A percentile compares a stretch with the other conserved stretches of the same genome.
Conservation (phyloP, 352 stramenopile genomes). For the Phytophthora cryptogea region DNA sequence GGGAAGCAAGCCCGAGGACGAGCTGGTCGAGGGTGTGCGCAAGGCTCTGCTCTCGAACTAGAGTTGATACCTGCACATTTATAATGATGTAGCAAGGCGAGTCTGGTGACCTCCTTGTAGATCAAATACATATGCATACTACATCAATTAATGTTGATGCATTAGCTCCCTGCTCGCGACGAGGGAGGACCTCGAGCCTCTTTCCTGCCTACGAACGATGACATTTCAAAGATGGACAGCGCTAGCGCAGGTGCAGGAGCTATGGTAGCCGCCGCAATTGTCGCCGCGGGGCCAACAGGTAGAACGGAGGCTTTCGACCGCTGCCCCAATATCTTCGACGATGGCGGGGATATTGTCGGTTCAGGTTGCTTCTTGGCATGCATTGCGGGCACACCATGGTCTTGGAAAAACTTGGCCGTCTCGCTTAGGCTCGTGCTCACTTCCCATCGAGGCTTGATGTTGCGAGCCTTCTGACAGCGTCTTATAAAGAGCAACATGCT, state of each 20-base stretch:
- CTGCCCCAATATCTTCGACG: constrained; percentile 9
- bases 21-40: constrained; percentile 57
- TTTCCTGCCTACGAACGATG: constrained; percentile 18
- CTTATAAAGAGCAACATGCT: constrained; percentile 76
- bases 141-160: constrained; percentile 16
- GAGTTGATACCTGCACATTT: constrained; percentile 4
- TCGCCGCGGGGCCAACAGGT: constrained; percentile 38
- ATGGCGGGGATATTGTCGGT: constrained; percentile 1
- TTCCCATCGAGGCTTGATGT: constrained; percentile 55
- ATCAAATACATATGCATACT: constrained; percentile 28
- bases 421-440: constrained; percentile 3
- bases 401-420: constrained; percentile 15
- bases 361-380: constrained; percentile 24
- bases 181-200: constrained; percentile 3
- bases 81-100: constrained; percentile 7
- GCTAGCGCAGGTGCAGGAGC: constrained; percentile 5
- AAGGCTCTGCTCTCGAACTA: constrained; percentile 34
- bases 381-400: constrained; percentile 27
- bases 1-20: constrained; percentile 37
- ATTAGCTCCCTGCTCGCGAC: constrained; percentile 18
- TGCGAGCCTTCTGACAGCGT: constrained; percentile 54
- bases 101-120: constrained; percentile 14
- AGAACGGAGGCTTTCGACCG: constrained; percentile 66
- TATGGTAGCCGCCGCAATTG: constrained; percentile 2
- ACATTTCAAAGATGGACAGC: constrained; percentile 1